Evolutionary conservation across 345 rosid genomes (phyloP), one percentile per base, ranked within the genome.

Genomic region (Hibiscus mutabilis): DNA sequence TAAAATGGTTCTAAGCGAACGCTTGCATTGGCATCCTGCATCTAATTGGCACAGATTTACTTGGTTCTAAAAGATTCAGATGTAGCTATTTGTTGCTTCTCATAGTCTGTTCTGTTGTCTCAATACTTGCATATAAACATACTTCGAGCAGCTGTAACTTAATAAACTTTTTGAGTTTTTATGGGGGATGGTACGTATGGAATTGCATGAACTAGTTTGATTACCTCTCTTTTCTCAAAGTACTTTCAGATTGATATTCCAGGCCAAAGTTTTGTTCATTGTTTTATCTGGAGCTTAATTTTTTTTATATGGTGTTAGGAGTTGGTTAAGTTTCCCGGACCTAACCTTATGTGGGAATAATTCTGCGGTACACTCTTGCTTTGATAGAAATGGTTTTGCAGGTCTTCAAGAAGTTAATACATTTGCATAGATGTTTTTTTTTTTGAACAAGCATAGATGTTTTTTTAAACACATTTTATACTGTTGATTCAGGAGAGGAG

Each of bases 401-500:
- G 6, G 33, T 46, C 40, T 24, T 66, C 4, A 57, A 8, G 57
- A 4, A 25, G 49, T 49, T 53, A 16, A 47, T 66, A 16, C 40
- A 46, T 67, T 51, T 67, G 42, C 37, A 49, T 49, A 25, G n/a
- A 27, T 49, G 16, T n/a, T n/a, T n/a, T 16, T 9, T 66, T 15
- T 24, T 0, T 44, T 25, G 2, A 25, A 25, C 27, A 25, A 25
- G 40, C 35, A 25, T 47, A 22, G 27, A 25, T 47, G n/a, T n/a
- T 29, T 10, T 6, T 15, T 14, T 13, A 0, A 29, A 49, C 71
- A 49, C 16, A 0, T 49, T 49, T 8, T 22, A 10, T 57, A 15
- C 2, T 61, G 51, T 53, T 73, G 75, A 31, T 86, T 79, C 86
- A 87, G 96, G 79, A 70, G 85, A 76, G 22, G 87, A 83, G 65